These are phyloP conservation scores for Aspergillus incahuasiensis DNA, from an alignment of 495 filamentous ascomycete genomes.

Conservation along the genomic window DNA sequence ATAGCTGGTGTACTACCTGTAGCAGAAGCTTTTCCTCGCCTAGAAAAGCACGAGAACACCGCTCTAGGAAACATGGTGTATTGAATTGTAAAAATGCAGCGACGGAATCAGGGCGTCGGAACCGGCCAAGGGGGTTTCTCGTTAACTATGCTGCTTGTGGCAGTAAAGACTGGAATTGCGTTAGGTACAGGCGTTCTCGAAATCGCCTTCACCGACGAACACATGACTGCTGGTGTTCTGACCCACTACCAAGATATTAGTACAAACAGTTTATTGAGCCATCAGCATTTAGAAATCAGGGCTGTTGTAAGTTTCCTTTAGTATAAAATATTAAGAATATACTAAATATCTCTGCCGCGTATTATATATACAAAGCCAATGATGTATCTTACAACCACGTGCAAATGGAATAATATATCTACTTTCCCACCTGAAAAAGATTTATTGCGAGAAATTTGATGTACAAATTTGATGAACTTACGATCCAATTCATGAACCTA, in stretches of 20 bases:
- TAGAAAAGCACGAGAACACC: too few relatives aligned
- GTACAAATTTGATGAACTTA: background rate
- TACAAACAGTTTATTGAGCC: background rate
- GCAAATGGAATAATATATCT: background rate
- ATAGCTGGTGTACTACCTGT: too few relatives aligned
- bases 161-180: too few relatives aligned
- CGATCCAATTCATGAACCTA: background rate
- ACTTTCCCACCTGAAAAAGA: background rate
- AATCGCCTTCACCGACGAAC: conserved; percentile 1
- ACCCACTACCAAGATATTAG: background rate
- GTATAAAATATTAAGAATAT: background rate
- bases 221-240: background rate
- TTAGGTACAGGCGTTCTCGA: conserved; percentile 3
- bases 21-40: too few relatives aligned
- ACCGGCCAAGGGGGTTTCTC: too few relatives aligned
- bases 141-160: too few relatives aligned
- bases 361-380: background rate
- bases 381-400: background rate
- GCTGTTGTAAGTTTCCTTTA: background rate
- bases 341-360: background rate
- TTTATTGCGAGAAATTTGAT: background rate
- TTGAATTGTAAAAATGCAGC: too few relatives aligned
- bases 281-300: background rate
- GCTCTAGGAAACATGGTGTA: too few relatives aligned
- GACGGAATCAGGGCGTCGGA: too few relatives aligned